Conservation (phyloP, 331 rosid genomes). For the Pyracantha coccinea region DNA sequence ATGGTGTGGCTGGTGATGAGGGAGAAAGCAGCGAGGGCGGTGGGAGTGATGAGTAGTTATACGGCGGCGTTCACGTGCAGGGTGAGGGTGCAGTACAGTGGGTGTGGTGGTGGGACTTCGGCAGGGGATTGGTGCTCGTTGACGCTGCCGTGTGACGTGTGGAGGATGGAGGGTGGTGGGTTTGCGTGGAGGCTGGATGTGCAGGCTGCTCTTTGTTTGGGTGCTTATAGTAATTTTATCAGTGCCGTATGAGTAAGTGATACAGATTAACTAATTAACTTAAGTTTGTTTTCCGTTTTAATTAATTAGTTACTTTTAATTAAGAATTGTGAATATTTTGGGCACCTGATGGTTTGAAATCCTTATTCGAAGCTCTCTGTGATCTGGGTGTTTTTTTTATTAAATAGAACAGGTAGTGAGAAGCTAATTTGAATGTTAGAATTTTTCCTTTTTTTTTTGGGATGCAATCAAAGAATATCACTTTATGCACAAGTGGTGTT, state of each 20-base stretch:
- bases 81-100: slow-evolving; percentile 51
- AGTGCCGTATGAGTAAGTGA: not conserved
- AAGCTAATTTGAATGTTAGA: not conserved
- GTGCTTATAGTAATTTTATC: slow-evolving; percentile 10
- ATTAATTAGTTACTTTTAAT: not conserved
- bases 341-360: not conserved
- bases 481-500: not conserved
- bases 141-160: slow-evolving; percentile 74
- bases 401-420: not conserved
- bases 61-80: slow-evolving; percentile 59
- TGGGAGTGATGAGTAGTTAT: not conserved
- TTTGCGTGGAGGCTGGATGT: slow-evolving; percentile 87
- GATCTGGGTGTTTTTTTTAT: not conserved
- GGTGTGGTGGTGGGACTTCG: slow-evolving; percentile 20
- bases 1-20: slow-evolving; percentile 39
- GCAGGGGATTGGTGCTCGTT: slow-evolving; percentile 22
- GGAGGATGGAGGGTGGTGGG: slow-evolving; percentile 82
- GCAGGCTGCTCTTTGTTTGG: slow-evolving; percentile 70
- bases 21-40: slow-evolving; percentile 17
- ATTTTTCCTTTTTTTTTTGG: not conserved
- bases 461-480: not conserved
- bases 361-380: not conserved
- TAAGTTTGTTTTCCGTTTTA: not conserved
- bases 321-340: not conserved
- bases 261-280: not conserved